phyloP scores from a whole-genome alignment of 2,329 filamentous ascomycete species.

The Fusarium equiseti region DNA sequence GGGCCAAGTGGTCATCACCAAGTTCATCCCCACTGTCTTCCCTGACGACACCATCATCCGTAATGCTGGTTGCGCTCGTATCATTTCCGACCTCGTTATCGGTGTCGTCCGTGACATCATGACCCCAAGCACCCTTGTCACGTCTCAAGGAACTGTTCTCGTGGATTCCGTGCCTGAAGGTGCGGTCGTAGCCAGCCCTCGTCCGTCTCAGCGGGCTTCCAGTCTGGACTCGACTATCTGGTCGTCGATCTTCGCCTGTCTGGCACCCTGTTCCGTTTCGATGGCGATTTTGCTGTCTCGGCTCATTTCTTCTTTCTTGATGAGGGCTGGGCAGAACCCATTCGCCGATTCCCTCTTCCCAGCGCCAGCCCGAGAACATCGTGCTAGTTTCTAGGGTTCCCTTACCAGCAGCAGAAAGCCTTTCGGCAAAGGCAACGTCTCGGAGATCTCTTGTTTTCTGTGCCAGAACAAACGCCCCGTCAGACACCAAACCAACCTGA shows the following conservation, averaged over 20 bases:
- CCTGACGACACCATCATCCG: slow-evolving; percentile 15
- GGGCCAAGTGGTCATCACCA: slow-evolving; percentile 8
- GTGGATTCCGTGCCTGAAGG: not conserved
- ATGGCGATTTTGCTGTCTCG: slow-evolving; percentile 10
- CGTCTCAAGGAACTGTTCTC: slow-evolving; percentile 17
- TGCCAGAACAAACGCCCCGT: slow-evolving; percentile 64
- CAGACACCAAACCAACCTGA: slow-evolving; percentile 56
- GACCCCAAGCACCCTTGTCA: slow-evolving; percentile 22
- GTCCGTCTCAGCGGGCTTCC: slow-evolving; percentile 20
- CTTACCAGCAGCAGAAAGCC: slow-evolving; percentile 46
- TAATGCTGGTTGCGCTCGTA: slow-evolving; percentile 33
- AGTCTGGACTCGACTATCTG: slow-evolving; percentile 28
- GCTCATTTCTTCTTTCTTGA: slow-evolving; percentile 24
- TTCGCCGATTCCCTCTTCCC: slow-evolving; percentile 58
- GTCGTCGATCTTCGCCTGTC: slow-evolving; percentile 20
- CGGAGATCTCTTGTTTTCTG: slow-evolving; percentile 65
- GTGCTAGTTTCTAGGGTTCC: slow-evolving; percentile 24
- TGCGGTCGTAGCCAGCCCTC: slow-evolving; percentile 7
- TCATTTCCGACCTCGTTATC: slow-evolving; percentile 17
- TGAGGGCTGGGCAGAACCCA: slow-evolving; percentile 50
- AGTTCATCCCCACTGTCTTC: slow-evolving; percentile 44
- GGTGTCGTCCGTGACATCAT: slow-evolving; percentile 19
- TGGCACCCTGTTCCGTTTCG: slow-evolving; percentile 14
- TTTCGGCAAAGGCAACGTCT: slow-evolving; percentile 67
- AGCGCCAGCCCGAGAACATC: slow-evolving; percentile 54